A percentile compares a stretch with the other conserved stretches of the same genome.
phyloP scores from a whole-genome alignment of 768 basidiomycete genomes.

The Clavaria fumosa region DNA sequence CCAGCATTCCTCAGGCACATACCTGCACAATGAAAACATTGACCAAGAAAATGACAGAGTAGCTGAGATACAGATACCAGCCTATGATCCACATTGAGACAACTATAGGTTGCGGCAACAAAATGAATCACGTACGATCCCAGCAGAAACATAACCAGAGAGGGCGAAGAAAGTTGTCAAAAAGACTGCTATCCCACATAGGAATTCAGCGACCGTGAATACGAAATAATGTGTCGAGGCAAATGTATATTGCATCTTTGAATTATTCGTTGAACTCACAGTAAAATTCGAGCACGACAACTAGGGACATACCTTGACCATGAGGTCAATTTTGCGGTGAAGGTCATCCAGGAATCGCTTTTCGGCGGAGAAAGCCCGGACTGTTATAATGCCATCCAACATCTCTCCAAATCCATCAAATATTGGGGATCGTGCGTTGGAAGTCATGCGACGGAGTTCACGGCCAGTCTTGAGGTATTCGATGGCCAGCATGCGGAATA shows the following conservation, averaged over 20 bases:
- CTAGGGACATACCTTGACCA: slow-evolving; percentile 44
- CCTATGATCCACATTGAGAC: neutral
- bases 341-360: slow-evolving; percentile 59
- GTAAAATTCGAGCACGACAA: slow-evolving; percentile 3
- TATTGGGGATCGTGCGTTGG: slow-evolving; percentile 72
- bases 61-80: slow-evolving; percentile 4
- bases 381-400: slow-evolving; percentile 85
- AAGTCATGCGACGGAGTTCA: slow-evolving; percentile 81
- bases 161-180: slow-evolving; percentile 67
- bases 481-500: slow-evolving; percentile 54
- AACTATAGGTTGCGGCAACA: slow-evolving; percentile 22
- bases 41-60: slow-evolving; percentile 32
- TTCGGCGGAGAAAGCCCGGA: slow-evolving; percentile 82
- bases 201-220: slow-evolving; percentile 63
- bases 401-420: slow-evolving; percentile 74
- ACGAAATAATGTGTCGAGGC: slow-evolving; percentile 90
- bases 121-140: slow-evolving; percentile 65
- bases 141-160: slow-evolving; percentile 39
- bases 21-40: slow-evolving; percentile 39
- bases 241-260: slow-evolving; percentile 75
- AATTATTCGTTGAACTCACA: neutral
- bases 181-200: slow-evolving; percentile 61
- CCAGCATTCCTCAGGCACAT: slow-evolving; percentile 20
- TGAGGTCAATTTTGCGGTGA: slow-evolving; percentile 58
- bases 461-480: slow-evolving; percentile 70